Conservation (phyloP, 805 yeast genomes). For the Yamadazyma phyllophila region DNA sequence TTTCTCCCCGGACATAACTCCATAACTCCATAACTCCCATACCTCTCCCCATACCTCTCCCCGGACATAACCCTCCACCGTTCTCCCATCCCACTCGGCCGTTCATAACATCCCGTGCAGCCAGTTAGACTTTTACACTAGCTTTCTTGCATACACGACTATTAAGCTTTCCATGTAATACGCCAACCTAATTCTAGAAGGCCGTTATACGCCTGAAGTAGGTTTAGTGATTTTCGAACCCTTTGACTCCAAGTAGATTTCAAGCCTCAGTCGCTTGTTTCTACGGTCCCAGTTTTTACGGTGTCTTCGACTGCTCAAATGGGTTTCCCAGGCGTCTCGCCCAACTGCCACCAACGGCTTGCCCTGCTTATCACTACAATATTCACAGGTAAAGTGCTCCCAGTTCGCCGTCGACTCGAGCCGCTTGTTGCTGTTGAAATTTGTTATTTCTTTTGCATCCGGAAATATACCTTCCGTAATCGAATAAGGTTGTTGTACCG, state of each 20-base stretch:
- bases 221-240: background rate
- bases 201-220: background rate
- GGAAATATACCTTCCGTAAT: constrained; percentile 25
- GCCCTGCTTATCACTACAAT: constrained; percentile 58
- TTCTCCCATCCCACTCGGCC: too few relatives aligned
- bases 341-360: constrained; percentile 69
- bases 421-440: constrained; percentile 37
- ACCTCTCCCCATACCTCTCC: background rate
- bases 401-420: constrained; percentile 43
- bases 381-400: constrained; percentile 67
- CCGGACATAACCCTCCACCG: too few relatives aligned
- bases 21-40: background rate
- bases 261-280: constrained; percentile 1
- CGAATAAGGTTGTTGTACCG: constrained; percentile 27
- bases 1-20: too few relatives aligned
- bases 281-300: constrained; percentile 25
- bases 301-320: constrained; percentile 68
- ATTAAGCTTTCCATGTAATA: background rate
- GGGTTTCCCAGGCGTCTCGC: constrained; percentile 65
- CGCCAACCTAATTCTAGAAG: background rate
- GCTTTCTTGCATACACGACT: background rate
- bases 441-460: constrained; percentile 16
- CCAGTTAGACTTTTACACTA: background rate
- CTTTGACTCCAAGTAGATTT: background rate
- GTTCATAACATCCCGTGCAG: too few relatives aligned